Conservation (phyloP, 2,329 filamentous ascomycete species). For the Pseudogymnoascus sp. region DNA sequence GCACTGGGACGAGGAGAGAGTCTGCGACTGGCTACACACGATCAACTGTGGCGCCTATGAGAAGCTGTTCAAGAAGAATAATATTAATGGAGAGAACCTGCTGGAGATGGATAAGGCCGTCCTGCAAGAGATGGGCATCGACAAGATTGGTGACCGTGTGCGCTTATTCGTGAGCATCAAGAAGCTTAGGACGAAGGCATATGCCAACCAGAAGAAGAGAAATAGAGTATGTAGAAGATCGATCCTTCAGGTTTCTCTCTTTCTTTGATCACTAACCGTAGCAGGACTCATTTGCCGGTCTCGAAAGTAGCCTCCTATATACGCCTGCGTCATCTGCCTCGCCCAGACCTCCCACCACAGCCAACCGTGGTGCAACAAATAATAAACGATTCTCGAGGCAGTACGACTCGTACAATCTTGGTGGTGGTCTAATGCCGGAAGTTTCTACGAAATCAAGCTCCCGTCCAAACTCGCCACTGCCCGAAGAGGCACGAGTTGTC, state of each 20-base stretch:
- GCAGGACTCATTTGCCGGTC: constrained; percentile 74
- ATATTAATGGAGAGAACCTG: constrained; percentile 95
- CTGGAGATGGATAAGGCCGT: constrained; percentile 96
- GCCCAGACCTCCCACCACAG: constrained; percentile 50
- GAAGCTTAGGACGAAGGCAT: constrained; percentile 68
- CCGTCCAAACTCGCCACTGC: constrained; percentile 59
- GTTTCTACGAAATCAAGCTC: constrained; percentile 48
- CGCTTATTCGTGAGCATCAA: constrained; percentile 82
- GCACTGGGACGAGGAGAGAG: constrained; percentile 86
- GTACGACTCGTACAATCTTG: constrained; percentile 19
- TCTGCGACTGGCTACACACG: constrained; percentile 81
- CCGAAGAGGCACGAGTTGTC: constrained; percentile 17
- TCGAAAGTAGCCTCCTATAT: constrained; percentile 53
- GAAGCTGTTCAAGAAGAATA: constrained; percentile 78
- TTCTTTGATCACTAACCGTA: constrained; percentile 16
- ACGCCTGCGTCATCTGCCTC: constrained; percentile 57
- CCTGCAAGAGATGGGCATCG: constrained; percentile 95
- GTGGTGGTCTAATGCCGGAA: constrained; percentile 21
- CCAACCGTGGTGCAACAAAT: constrained; percentile 36
- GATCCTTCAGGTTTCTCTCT: not conserved
- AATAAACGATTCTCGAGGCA: constrained; percentile 60
- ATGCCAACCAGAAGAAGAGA: constrained; percentile 70
- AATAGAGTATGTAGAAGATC: constrained; percentile 58
- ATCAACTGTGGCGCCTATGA: constrained; percentile 95
- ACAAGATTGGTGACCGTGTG: constrained; percentile 93